Evolutionary conservation across 495 filamentous ascomycete species (phyloP), one percentile per base, ranked within the genome.

Genomic region (Annulohypoxylon nitens): DNA sequence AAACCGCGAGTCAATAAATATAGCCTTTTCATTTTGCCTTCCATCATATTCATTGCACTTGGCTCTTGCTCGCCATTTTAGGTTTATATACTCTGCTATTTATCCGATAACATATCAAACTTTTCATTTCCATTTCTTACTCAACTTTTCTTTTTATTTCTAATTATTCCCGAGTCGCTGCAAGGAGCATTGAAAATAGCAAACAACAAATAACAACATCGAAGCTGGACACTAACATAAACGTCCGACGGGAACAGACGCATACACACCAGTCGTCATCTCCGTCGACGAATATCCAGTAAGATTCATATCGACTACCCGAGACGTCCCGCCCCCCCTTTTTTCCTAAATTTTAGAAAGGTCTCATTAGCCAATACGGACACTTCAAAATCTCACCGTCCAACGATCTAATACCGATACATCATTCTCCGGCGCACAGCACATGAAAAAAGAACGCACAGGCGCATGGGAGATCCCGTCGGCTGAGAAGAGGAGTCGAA

Each of bases 301-400:
- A 50, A 45, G 61, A 59, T 54, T 37, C 34, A 60, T 30, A 62
- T 70, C 66, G 30, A 14, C 53, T 61, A 70, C 60, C 72, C 67
- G 67, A 75, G 45, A 55, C 64, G 8, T 36, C 25, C 20, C 18
- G 50, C 9, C 39, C 39, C 39, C 33, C 23, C 37, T 16, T 47
- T 41, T 39, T 62, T 30, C 43, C 30, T 16, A 50, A 54, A 51
- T 45, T 54, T 74, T 36, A 20, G 43, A 53, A 23, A 51, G 25
- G 50, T 55, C 54, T 66, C 41, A 57, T 57, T 57, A 48, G 20
- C 71, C 67, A 70, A 70, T 74, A 74, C 71, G 67, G 57, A 14
- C 14, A 43, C 57, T 30, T 60, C 57, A 41, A 51, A 39, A 58
- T 60, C 61, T 64, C 51, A 57, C 50, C 37, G 34, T 62, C 50